These are phyloP conservation scores for Pythium aquatile DNA, from an alignment of 352 stramenopile genomes.

Conservation along the genomic window DNA sequence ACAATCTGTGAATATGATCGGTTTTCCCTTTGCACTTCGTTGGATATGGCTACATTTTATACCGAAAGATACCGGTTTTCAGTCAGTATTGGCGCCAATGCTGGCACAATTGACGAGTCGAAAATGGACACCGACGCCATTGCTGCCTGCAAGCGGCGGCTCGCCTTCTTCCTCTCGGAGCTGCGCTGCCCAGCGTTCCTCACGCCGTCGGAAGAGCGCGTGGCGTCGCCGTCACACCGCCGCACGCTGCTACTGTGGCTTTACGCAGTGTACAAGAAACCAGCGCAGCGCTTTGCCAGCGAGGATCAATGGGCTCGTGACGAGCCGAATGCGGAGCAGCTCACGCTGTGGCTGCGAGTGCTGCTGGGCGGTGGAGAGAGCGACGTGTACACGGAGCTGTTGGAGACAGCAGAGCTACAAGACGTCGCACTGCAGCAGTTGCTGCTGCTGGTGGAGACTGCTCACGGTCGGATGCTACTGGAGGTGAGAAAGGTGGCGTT, in stretches of 20 bases:
- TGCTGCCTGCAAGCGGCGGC: conserved; percentile 8
- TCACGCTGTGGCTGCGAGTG: conserved; percentile 36
- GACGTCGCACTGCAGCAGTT: conserved; percentile 5
- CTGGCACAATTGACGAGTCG: neutral
- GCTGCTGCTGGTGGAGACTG: conserved; percentile 31
- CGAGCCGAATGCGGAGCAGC: conserved; percentile 31
- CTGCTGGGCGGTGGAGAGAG: conserved; percentile 31
- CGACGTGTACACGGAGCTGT: conserved; percentile 29
- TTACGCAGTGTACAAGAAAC: conserved; percentile 35
- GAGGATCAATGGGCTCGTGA: conserved; percentile 33
- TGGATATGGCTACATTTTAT: conserved; percentile 19
- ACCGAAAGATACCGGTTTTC: conserved; percentile 10
- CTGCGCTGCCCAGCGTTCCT: conserved; percentile 45
- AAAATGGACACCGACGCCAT: neutral
- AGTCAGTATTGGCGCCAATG: conserved; percentile 18
- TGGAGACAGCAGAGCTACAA: conserved; percentile 11
- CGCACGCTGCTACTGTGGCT: conserved; percentile 46
- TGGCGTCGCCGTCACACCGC: conserved; percentile 23
- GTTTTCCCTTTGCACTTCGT: neutral
- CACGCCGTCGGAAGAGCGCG: conserved; percentile 8
- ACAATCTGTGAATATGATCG: neutral
- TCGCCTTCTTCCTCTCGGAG: conserved; percentile 26
- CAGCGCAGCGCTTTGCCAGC: conserved; percentile 26
- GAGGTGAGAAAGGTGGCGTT: conserved; percentile 27
- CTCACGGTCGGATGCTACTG: conserved; percentile 50